Conservation (phyloP, 2,329 filamentous ascomycete species). For the Didymella pomorum region DNA sequence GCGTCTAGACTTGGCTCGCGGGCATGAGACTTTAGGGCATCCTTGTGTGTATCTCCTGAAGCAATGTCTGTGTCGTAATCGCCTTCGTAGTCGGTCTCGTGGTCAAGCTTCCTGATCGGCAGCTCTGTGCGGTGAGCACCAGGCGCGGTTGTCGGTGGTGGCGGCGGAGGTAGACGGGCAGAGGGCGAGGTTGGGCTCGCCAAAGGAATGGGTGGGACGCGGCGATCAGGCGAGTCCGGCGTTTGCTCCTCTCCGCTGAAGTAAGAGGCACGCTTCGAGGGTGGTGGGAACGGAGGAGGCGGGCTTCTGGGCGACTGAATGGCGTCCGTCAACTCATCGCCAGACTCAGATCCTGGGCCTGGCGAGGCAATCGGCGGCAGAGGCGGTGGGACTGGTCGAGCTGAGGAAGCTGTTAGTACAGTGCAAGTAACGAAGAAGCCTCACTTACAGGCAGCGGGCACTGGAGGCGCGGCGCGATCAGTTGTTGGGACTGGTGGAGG, state of each 20-base stretch:
- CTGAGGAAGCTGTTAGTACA: constrained; percentile 53
- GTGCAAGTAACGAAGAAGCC: not conserved
- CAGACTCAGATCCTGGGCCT: constrained; percentile 83
- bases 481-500: constrained; percentile 37
- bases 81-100: constrained; percentile 90
- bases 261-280: constrained; percentile 53
- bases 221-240: constrained; percentile 41
- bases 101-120: constrained; percentile 58
- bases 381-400: constrained; percentile 67
- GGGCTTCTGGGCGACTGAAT: constrained; percentile 42
- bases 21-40: constrained; percentile 83
- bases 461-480: constrained; percentile 41
- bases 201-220: constrained; percentile 63
- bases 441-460: constrained; percentile 48
- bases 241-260: constrained; percentile 50
- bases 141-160: constrained; percentile 53
- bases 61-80: constrained; percentile 98
- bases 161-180: constrained; percentile 57
- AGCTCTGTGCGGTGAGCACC: constrained; percentile 49
- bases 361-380: constrained; percentile 67
- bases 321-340: constrained; percentile 73
- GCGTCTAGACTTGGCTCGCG: constrained; percentile 79
- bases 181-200: constrained; percentile 48
- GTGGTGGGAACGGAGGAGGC: constrained; percentile 35
- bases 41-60: constrained; percentile 91